Evolutionary conservation across 192 early-diverging fungal genomes (phyloP), one percentile per base, ranked within the genome.

Genomic region (Gigaspora rosea): DNA sequence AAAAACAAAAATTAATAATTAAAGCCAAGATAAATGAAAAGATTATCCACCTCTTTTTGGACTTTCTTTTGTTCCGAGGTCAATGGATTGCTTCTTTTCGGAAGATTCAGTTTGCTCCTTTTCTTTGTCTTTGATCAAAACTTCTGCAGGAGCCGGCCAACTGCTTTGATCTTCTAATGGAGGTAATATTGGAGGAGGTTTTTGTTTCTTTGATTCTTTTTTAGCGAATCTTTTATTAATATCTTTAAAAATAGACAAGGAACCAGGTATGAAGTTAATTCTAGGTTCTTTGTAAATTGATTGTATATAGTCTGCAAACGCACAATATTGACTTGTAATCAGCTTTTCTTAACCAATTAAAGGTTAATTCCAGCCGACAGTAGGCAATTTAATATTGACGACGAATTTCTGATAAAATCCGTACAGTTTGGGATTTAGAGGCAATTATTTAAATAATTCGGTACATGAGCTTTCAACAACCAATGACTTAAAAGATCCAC

Each of bases 121-220:
- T 76, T 65, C 75, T 56, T 67, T 76, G 22, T 76, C 75, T 63
- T 76, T 76, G 41, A 76, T 76, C n/a, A 76, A 67, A 46, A 76
- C 75, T 67, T 76, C 75, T 16, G 75, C 75, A 9, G 75, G 75
- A 35, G 75, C 75, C 46, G 75, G 75, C 75, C 75, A 76, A 67
- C 64, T 76, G n/a, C 12, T 76, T 76, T 76, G 63, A 76, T 76
- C 75, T 16, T 76, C 75, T 22, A 76, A 56, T 16, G 75, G 75
- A 41, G 75, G 75, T 68, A 76, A 9, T 52, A 67, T 67, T 18
- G 75, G 75, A 22, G 64, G 7, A 10, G 61, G 32, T 57, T 66
- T 76, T 22, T 50, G 41, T 56, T 67, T 76, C 35, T 52, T 76
- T n/a, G 61, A 18, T 12, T 61, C 41, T 68, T 75, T 75, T 35